phyloP scores from a whole-genome alignment of 345 rosid species.

The Lenwebbia sp. region DNA sequence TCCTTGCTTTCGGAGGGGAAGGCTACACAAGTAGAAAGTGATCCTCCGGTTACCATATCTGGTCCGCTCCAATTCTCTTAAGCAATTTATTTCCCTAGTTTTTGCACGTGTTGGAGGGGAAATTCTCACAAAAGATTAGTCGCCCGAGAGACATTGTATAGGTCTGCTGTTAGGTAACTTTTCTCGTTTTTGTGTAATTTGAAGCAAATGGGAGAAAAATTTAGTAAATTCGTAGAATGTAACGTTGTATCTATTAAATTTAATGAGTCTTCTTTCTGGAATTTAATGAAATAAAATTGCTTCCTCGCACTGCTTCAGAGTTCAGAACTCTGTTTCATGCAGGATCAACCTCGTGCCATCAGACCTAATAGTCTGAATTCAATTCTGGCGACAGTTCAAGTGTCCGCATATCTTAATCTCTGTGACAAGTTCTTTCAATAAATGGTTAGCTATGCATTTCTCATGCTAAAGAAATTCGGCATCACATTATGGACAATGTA shows the following conservation, averaged over 20 bases:
- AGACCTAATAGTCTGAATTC: neutral
- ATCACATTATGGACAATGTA: neutral
- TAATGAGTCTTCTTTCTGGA: too few species aligned
- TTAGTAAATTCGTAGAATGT: too few species aligned
- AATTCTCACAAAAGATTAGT: neutral
- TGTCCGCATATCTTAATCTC: neutral
- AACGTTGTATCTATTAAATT: too few species aligned
- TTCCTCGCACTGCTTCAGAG: too few species aligned
- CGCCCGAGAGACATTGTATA: neutral
- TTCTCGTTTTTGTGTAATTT: neutral
- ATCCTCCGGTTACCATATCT: slow-evolving; percentile 48
- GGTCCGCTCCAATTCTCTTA: slow-evolving; percentile 71
- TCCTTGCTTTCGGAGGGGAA: slow-evolving; percentile 50
- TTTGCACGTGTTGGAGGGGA: neutral
- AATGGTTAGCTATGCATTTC: neutral
- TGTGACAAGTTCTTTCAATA: neutral
- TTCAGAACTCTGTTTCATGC: too few species aligned
- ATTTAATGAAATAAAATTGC: too few species aligned
- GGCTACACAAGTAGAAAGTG: slow-evolving; percentile 50
- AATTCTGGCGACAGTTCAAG: neutral
- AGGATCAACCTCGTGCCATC: too few species aligned
- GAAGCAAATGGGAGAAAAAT: neutral
- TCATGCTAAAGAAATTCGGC: neutral
- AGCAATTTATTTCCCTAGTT: neutral
- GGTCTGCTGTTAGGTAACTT: neutral